These are phyloP conservation scores for Fraxinus anomala DNA, from an alignment of 257 asterid species.

Conservation along the genomic window DNA sequence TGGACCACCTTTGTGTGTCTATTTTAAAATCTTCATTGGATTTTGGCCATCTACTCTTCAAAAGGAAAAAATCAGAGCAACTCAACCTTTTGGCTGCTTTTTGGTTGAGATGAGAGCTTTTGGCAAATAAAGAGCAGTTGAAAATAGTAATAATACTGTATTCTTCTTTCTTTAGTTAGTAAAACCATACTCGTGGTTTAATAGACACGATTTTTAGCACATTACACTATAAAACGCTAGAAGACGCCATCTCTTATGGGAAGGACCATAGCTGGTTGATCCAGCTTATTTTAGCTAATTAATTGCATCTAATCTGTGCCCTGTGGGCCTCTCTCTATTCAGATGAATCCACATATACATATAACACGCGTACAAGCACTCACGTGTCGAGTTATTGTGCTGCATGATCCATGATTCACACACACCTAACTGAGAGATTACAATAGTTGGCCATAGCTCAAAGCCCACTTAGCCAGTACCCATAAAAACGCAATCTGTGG, in stretches of 20 bases:
- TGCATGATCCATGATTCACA: slow-evolving; percentile 21
- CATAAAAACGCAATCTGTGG: slow-evolving; percentile 32
- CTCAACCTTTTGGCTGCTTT: slow-evolving; percentile 34
- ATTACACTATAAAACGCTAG: neutral
- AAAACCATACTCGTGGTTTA: neutral
- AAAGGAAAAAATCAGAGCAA: slow-evolving; percentile 18
- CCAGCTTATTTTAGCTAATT: neutral
- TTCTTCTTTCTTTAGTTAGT: neutral
- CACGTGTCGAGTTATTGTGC: slow-evolving; percentile 35
- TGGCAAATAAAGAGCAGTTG: slow-evolving; percentile 4
- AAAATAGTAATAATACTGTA: slow-evolving; percentile 15
- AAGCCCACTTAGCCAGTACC: slow-evolving; percentile 22
- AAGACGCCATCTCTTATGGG: neutral
- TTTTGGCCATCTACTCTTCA: neutral
- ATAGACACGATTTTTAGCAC: too few species aligned
- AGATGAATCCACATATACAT: slow-evolving; percentile 7
- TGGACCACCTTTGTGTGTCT: neutral
- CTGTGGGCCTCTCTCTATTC: neutral
- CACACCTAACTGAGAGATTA: neutral
- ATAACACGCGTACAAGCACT: slow-evolving; percentile 20
- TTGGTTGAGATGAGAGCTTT: slow-evolving; percentile 29
- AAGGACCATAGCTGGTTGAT: neutral
- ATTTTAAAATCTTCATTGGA: neutral
- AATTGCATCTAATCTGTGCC: neutral
- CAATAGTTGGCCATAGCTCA: slow-evolving; percentile 1